phyloP scores from a whole-genome alignment of 148 eudicot genomes.

The Rhododendron williamsianum region DNA sequence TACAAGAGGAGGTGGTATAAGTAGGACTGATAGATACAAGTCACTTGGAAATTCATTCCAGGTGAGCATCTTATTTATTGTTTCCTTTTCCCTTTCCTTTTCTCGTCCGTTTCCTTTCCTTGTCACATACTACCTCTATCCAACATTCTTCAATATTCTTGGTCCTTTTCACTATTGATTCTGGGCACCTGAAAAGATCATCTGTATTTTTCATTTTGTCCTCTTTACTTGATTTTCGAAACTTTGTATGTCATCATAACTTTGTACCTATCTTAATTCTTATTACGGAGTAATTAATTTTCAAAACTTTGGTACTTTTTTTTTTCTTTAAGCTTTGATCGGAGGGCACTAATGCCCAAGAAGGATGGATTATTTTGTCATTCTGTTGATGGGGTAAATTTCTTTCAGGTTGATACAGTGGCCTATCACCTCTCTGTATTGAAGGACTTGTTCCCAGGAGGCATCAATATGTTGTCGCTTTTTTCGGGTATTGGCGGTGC shows the following conservation, averaged over 20 bases:
- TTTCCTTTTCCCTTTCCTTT: background rate
- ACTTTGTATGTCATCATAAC: background rate
- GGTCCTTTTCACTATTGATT: background rate
- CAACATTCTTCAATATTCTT: background rate
- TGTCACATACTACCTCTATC: background rate
- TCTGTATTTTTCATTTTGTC: background rate
- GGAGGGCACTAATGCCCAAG: background rate
- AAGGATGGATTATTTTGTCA: background rate
- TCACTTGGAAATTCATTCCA: slow-evolving; percentile 94
- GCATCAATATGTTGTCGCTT: slow-evolving; percentile 65
- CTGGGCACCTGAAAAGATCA: background rate
- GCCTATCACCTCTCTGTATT: slow-evolving; percentile 85
- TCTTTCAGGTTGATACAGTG: slow-evolving; percentile 78
- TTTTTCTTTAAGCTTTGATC: background rate
- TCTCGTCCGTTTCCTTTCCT: background rate
- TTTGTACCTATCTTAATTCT: background rate
- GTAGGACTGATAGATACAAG: slow-evolving; percentile 79
- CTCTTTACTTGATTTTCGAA: background rate
- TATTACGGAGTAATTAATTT: background rate
- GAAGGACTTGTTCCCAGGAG: slow-evolving; percentile 58
- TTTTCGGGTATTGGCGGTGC: slow-evolving; percentile 96
- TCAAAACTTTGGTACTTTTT: background rate
- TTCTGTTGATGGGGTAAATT: background rate
- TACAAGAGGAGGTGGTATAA: slow-evolving; percentile 90
- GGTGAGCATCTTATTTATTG: slow-evolving; percentile 30